Conservation (phyloP, 148 eudicot genomes). For the Fallopia convolvulus region DNA sequence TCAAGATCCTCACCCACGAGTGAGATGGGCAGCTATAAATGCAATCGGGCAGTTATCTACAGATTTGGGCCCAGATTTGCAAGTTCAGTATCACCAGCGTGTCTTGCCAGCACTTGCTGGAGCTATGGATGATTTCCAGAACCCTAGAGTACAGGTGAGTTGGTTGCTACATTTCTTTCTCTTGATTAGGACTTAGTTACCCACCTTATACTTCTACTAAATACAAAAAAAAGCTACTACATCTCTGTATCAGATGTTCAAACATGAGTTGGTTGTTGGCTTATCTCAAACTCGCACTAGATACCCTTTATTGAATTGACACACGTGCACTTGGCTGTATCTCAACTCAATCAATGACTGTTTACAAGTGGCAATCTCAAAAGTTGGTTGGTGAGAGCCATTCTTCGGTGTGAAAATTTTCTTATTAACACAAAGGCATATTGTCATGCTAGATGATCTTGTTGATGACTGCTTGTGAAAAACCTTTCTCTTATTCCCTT, state of each 20-base stretch:
- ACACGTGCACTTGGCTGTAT: too few species aligned
- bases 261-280: neutral
- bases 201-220: neutral
- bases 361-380: too few species aligned
- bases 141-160: constrained; percentile 91
- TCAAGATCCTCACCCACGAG: constrained; percentile 92
- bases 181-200: neutral
- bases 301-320: neutral
- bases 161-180: neutral
- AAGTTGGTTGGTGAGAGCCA: too few species aligned
- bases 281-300: neutral
- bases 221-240: too few species aligned
- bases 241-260: too few species aligned
- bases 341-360: too few species aligned
- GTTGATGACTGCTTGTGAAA: neutral
- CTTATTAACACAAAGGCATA: neutral
- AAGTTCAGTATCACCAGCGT: constrained; percentile 66
- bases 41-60: constrained; percentile 95
- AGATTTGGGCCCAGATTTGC: constrained; percentile 94
- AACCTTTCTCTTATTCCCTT: neutral
- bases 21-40: constrained; percentile 97
- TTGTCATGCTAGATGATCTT: neutral
- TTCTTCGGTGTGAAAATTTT: too few species aligned
- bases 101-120: constrained; percentile 81
- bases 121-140: constrained; percentile 95